Base-by-base conservation (phyloP, 768 basidiomycete species). In the Leccinum aurantiacum region DNA sequence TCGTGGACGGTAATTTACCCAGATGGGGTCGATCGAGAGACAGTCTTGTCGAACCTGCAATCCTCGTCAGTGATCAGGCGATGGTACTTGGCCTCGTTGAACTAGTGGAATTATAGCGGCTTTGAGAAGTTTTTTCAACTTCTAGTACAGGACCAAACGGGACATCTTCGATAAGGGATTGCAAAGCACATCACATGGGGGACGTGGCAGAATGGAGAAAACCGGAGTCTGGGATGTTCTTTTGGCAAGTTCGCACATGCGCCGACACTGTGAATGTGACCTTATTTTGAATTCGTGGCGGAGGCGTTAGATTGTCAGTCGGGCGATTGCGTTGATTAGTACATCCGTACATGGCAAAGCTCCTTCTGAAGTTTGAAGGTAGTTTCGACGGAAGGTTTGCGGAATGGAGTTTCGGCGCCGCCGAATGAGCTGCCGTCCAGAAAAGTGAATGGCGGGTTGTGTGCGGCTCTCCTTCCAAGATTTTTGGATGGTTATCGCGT, bases 181-280 rank as follows among this genome's bases (percentile, higher is more conserved):
- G 78, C 77, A 81, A 67, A 17, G 35, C 11, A 38, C 83, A 82
- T 65, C 82, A 94, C 68, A 81, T 95, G 27, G 74, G 77, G 53
- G 90, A 88, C 2, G 75, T 94, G 35, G 91, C 86, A 3, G 83
- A 87, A 69, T 86, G 87, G 85, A 75, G 68, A 54, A 73, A 77
- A 0, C 89, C 89, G 24, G 84, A 85, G 63, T 83, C 88, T n/a
- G 87, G 88, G 58, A 87, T 93, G 88, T 93, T 94, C 78, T 85
- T 90, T 73, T 94, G 90, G 87, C 83, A 51, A 35, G 82, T 77
- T 69, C 49, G 10, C 47, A 53, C 51, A 47, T 22, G 19, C 38
- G 33, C 55, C 25, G 47, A 59, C 19, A 11, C 27, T 59, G 41
- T 37, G 47, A 31, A 29, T 24, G 47, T 22, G 15, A 48, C 19